Evolutionary conservation across 495 filamentous ascomycete species (phyloP).

Genomic region (Cercophora sp.): DNA sequence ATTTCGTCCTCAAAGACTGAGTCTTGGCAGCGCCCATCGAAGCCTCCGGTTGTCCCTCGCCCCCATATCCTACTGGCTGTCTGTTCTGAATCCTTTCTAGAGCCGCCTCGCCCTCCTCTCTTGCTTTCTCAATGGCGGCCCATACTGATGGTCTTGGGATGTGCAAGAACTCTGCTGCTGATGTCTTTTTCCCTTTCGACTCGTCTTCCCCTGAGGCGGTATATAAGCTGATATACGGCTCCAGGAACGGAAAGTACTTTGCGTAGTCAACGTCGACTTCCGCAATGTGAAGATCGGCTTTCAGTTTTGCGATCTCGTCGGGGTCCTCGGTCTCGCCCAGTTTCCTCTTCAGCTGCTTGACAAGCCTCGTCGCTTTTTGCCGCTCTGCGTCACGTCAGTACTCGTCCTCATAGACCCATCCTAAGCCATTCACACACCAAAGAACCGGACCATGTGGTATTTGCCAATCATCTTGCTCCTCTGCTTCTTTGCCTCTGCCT

Average conservation of each 20-base stretch:
- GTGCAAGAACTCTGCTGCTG: slow-evolving; percentile 35
- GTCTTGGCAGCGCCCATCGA: too few relatives aligned
- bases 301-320: slow-evolving; percentile 47
- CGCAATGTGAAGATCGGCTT: slow-evolving; percentile 60
- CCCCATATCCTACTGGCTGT: slow-evolving; percentile 16
- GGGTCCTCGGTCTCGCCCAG: slow-evolving; percentile 45
- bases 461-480: slow-evolving; percentile 72
- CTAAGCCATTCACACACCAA: slow-evolving; percentile 49
- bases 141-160: slow-evolving; percentile 58
- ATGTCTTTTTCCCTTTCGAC: slow-evolving; percentile 26
- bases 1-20: too few relatives aligned
- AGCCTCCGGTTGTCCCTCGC: neutral
- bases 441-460: slow-evolving; percentile 94
- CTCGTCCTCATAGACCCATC: too few relatives aligned
- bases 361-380: slow-evolving; percentile 72
- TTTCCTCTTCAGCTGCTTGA: slow-evolving; percentile 59
- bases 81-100: slow-evolving; percentile 51
- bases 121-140: slow-evolving; percentile 63
- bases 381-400: slow-evolving; percentile 63
- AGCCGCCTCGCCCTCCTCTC: slow-evolving; percentile 55
- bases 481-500: slow-evolving; percentile 51
- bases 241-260: slow-evolving; percentile 71
- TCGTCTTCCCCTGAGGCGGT: slow-evolving; percentile 42
- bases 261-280: slow-evolving; percentile 85
- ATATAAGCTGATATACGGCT: slow-evolving; percentile 78